Conservation (phyloP, 352 stramenopile genomes). For the Globisporangium nagaii region DNA sequence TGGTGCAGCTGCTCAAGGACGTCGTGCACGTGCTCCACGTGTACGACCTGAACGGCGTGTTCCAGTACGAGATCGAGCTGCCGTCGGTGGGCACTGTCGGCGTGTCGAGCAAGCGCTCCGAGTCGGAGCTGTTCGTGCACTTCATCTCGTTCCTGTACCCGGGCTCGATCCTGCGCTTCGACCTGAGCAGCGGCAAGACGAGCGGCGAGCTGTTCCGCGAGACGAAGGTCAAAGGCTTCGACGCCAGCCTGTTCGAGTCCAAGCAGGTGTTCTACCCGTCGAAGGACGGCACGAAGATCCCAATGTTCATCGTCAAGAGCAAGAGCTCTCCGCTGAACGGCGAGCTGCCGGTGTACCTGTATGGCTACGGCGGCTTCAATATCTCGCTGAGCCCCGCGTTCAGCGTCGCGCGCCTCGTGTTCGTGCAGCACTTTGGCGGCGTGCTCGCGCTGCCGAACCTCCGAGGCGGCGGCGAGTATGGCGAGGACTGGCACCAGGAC, state of each 20-base stretch:
- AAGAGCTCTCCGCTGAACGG: slow-evolving; percentile 75
- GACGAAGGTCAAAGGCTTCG: slow-evolving; percentile 81
- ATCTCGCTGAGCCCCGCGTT: slow-evolving; percentile 91
- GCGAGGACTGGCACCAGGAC: slow-evolving; percentile 88
- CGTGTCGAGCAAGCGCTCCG: slow-evolving; percentile 61
- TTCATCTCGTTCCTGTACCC: slow-evolving; percentile 86
- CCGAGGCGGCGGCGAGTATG: slow-evolving; percentile 92
- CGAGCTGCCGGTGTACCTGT: slow-evolving; percentile 88
- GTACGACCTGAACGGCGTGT: slow-evolving; percentile 69
- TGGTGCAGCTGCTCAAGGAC: slow-evolving; percentile 80
- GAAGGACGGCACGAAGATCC: slow-evolving; percentile 93
- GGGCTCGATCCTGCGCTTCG: slow-evolving; percentile 71
- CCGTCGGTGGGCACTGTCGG: slow-evolving; percentile 64
- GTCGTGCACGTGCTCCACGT: slow-evolving; percentile 76
- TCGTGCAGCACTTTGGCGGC: slow-evolving; percentile 90
- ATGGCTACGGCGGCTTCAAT: slow-evolving; percentile 96
- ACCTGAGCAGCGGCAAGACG: slow-evolving; percentile 35
- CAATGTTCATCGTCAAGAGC: slow-evolving; percentile 93
- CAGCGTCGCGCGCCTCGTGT: slow-evolving; percentile 78
- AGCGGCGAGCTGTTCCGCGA: slow-evolving; percentile 57
- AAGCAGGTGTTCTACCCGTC: slow-evolving; percentile 87
- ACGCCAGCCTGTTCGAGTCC: slow-evolving; percentile 73
- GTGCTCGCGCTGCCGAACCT: slow-evolving; percentile 93
- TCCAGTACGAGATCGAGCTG: slow-evolving; percentile 67
- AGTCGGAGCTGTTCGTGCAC: slow-evolving; percentile 86